These are phyloP conservation scores for Aulographum hederae DNA, from an alignment of 2,329 filamentous ascomycete species.

Conservation along the genomic window DNA sequence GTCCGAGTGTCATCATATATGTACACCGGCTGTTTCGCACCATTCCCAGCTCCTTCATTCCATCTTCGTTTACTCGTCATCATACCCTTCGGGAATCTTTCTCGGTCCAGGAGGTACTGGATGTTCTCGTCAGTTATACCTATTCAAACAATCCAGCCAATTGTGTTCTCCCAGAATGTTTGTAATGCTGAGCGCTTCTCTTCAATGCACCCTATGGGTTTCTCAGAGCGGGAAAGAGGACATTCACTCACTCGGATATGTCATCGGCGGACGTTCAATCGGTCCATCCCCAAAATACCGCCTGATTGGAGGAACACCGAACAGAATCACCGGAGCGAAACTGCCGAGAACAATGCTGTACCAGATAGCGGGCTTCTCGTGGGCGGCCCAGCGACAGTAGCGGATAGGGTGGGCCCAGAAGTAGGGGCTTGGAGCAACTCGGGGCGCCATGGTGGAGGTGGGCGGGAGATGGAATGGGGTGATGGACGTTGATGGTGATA, in stretches of 20 bases:
- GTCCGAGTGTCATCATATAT: no score
- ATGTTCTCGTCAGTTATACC: background rate
- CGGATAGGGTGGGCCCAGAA: conserved; percentile 75
- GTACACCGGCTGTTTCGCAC: background rate
- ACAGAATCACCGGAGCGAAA: conserved; percentile 51
- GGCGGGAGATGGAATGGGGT: conserved; percentile 6
- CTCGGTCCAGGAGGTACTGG: conserved; percentile 5
- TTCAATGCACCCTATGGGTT: no score
- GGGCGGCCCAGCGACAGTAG: conserved; percentile 75
- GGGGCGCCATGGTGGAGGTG: conserved; percentile 39
- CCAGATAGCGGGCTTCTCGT: conserved; percentile 82
- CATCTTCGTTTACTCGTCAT: conserved; percentile 3
- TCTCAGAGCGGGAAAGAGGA: no score
- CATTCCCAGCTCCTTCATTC: background rate
- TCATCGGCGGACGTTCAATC: conserved; percentile 58
- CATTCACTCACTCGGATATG: conserved; percentile 70
- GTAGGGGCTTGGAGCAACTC: no score
- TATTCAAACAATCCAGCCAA: background rate
- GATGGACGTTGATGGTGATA: conserved; percentile 1
- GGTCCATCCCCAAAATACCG: conserved; percentile 52
- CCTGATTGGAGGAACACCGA: conserved; percentile 58
- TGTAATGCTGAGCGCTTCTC: background rate
- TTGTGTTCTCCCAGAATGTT: background rate
- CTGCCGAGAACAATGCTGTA: conserved; percentile 63
- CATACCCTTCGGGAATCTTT: conserved; percentile 6